phyloP scores from a whole-genome alignment of 768 basidiomycete species.

The Stropharia rugosoannulata region DNA sequence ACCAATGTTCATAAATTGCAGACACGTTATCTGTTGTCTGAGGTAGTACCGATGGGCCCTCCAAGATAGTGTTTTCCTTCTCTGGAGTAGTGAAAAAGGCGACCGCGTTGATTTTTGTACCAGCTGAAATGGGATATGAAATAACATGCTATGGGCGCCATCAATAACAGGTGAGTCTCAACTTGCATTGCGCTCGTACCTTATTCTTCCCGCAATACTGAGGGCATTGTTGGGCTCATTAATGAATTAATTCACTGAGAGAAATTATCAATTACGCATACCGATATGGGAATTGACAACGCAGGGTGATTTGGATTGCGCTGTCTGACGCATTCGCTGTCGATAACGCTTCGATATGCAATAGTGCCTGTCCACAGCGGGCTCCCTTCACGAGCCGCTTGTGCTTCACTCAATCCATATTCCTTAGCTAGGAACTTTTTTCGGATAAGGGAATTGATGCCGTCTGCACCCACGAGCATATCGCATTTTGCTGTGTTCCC shows the following conservation, averaged over 20 bases:
- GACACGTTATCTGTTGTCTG: slow-evolving; percentile 36
- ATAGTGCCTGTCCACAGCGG: slow-evolving; percentile 41
- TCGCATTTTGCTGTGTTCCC: slow-evolving; percentile 47
- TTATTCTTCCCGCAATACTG: slow-evolving; percentile 33
- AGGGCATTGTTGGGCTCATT: neutral
- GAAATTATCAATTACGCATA: slow-evolving; percentile 11
- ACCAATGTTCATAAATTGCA: slow-evolving; percentile 39
- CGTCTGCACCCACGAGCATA: slow-evolving; percentile 42
- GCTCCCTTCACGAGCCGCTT: slow-evolving; percentile 16
- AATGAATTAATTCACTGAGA: neutral
- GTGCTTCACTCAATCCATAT: slow-evolving; percentile 6
- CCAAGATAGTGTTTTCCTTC: slow-evolving; percentile 26
- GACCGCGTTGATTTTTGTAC: slow-evolving; percentile 29
- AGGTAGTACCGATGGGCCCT: slow-evolving; percentile 35
- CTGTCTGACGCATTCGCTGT: slow-evolving; percentile 20
- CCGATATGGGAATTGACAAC: slow-evolving; percentile 24
- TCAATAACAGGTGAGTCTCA: neutral
- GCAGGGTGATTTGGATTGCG: slow-evolving; percentile 24
- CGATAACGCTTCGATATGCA: slow-evolving; percentile 33
- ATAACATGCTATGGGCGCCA: slow-evolving; percentile 24
- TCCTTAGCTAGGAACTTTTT: slow-evolving; percentile 17
- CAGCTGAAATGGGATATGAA: slow-evolving; percentile 32
- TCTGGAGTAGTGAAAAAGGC: slow-evolving; percentile 26
- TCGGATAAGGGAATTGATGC: slow-evolving; percentile 34
- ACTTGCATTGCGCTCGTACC: slow-evolving; percentile 12